These are phyloP conservation scores for Madurella fahalii DNA, from an alignment of 2,329 filamentous ascomycete genomes.

Conservation along the genomic window DNA sequence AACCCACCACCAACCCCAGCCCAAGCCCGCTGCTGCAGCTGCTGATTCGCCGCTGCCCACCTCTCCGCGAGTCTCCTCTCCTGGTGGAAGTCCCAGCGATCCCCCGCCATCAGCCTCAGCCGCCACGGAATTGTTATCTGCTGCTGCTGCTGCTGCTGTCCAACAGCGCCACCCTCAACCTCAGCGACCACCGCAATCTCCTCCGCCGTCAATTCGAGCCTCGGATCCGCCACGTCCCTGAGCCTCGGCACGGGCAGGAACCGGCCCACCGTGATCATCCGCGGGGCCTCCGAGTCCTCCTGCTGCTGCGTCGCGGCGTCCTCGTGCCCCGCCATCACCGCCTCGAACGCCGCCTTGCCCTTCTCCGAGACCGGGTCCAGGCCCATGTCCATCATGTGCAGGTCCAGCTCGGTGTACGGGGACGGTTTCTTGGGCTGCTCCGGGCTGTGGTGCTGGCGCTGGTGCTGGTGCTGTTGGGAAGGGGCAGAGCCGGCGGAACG, in stretches of 20 bases:
- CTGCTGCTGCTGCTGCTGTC: neutral
- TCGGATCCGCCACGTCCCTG: neutral
- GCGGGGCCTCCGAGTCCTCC: too few species aligned
- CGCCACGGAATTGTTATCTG: neutral
- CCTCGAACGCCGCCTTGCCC: too few species aligned
- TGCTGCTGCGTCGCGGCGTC: too few species aligned
- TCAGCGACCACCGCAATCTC: neutral
- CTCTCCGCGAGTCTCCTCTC: slow-evolving; percentile 1
- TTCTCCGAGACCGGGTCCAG: too few species aligned
- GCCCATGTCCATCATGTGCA: too few species aligned
- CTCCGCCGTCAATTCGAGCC: neutral
- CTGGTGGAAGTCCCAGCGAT: slow-evolving; percentile 8
- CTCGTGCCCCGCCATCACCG: too few species aligned
- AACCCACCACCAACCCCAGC: neutral
- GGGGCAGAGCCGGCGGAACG: too few species aligned
- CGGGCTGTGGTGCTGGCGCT: too few species aligned
- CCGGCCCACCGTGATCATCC: neutral
- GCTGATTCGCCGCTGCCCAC: neutral
- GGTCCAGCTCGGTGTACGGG: too few species aligned
- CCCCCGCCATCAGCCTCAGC: neutral
- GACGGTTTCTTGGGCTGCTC: too few species aligned
- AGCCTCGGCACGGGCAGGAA: slow-evolving; percentile 6
- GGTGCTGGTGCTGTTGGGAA: neutral
- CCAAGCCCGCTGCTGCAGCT: too few species aligned
- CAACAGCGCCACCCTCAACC: neutral